These are phyloP conservation scores for Parmelia sp. DNA, from an alignment of 495 filamentous ascomycete genomes.

Conservation along the genomic window DNA sequence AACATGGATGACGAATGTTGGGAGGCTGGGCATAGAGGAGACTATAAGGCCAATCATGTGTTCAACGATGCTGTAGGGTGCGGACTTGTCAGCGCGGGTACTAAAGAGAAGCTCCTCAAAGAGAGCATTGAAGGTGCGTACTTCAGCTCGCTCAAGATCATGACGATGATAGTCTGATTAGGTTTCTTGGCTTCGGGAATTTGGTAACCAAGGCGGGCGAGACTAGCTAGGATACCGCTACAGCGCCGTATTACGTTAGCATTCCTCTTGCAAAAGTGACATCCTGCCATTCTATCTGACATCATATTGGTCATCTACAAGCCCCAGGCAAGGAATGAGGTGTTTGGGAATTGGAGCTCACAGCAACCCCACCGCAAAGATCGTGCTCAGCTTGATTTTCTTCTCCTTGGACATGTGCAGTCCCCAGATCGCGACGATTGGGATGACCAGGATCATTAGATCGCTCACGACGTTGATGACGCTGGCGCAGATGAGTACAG, in stretches of 20 bases:
- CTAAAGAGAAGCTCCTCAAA: background rate
- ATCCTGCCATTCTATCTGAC: background rate
- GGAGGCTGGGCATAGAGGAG: conserved; percentile 27
- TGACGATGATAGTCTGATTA: conserved; percentile 22
- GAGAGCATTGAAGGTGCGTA: conserved; percentile 8
- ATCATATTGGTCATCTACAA: background rate
- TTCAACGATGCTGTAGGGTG: conserved; percentile 22
- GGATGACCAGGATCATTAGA: conserved; percentile 46
- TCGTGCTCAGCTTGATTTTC: conserved; percentile 40
- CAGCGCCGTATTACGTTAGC: background rate
- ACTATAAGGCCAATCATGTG: conserved; percentile 27
- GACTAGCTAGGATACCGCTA: conserved; percentile 20
- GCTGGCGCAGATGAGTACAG: conserved; percentile 46
- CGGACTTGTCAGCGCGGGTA: background rate
- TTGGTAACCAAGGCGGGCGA: conserved; percentile 24
- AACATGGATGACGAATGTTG: conserved; percentile 24
- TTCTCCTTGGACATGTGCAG: conserved; percentile 44
- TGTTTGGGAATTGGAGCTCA: conserved; percentile 29
- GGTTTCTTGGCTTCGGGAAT: conserved; percentile 16
- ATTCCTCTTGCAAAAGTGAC: background rate
- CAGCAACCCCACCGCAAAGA: conserved; percentile 50
- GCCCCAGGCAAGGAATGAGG: background rate
- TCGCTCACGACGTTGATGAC: conserved; percentile 50
- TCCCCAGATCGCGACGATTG: conserved; percentile 41
- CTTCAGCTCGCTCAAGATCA: conserved; percentile 19